Evolutionary conservation across 2,329 filamentous ascomycete species (phyloP), one percentile per base, ranked within the genome.

Genomic region (Macrophomina tecta): DNA sequence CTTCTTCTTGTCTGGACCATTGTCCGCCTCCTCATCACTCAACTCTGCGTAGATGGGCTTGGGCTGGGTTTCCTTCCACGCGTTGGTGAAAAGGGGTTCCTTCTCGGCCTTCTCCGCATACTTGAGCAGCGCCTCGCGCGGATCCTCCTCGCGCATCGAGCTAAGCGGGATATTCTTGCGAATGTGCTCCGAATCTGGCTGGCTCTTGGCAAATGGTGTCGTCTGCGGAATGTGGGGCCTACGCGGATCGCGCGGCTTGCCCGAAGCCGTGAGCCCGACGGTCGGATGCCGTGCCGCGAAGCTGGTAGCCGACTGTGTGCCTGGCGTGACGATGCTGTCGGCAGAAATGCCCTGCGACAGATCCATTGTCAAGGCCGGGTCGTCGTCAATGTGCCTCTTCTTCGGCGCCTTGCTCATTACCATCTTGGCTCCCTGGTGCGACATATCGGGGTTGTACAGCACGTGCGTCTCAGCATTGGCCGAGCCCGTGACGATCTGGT

Each of bases 371-470:
- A 96, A 84, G 67, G 88, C 89, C 0, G 93, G 89, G 78, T 98
- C 93, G 78, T 99, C 95, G 76, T 99, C 95, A 68, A 99, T 89
- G 76, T 99, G 94, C 1, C 94, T 90, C 73, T 93, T 94, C 82
- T 99, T 98, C 2, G 95, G 94, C 0, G 93, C 93, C 74, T 93
- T 92, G 69, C 91, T 94, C 89, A 99, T 93, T 70, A 98, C 91
- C 68, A 92, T 89, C 65, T 93, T 89, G 3, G 94, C 95, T 67
- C 95, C 95, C 11, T 56, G 58, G 5, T 66, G 55, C 28, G 95
- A 99, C 72, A 89, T 89, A n/a, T 84, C 87, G 1, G 95, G 95
- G 74, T 91, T 94, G 82, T 95, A 99, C 56, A 99, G 89, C 49
- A 98, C 86, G 74, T 94, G 94, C 0, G 91, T 93, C 78, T 96